A percentile compares a stretch with the other conserved stretches of the same genome.
phyloP scores from a whole-genome alignment of 2,329 filamentous ascomycete species.

The Lizonia empirigonia region DNA sequence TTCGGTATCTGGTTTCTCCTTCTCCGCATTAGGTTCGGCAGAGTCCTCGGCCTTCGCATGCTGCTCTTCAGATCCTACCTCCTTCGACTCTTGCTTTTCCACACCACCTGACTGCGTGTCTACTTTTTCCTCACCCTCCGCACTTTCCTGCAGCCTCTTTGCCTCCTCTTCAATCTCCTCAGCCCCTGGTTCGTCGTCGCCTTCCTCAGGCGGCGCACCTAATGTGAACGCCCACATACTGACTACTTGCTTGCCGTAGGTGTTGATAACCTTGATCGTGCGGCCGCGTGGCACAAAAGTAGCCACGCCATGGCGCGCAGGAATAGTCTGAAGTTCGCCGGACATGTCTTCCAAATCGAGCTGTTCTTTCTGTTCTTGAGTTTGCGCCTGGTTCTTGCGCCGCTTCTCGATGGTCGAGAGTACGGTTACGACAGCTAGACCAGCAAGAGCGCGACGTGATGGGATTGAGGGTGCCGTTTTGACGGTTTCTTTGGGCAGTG shows the following conservation, averaged over 20 bases:
- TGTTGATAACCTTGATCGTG: constrained; percentile 58
- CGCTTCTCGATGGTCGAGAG: constrained; percentile 43
- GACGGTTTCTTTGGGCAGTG: constrained; percentile 13
- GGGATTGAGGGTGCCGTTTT: constrained; percentile 41
- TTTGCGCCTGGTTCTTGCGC: constrained; percentile 32
- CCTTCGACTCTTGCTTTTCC: neutral
- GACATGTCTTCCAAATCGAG: constrained; percentile 42
- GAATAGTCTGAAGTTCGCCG: constrained; percentile 53
- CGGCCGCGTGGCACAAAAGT: constrained; percentile 57
- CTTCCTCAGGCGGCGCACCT: constrained; percentile 51
- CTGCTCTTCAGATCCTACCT: neutral
- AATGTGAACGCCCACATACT: constrained; percentile 58
- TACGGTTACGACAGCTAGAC: constrained; percentile 42
- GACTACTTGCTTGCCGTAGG: constrained; percentile 57
- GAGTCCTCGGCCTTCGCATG: constrained; percentile 6
- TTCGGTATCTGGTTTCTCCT: neutral
- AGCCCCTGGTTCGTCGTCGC: constrained; percentile 30
- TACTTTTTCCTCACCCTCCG: constrained; percentile 19
- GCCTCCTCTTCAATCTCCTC: constrained; percentile 35
- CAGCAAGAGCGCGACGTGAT: constrained; percentile 43
- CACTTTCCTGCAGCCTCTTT: constrained; percentile 29
- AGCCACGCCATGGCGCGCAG: constrained; percentile 56
- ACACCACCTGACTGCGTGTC: neutral
- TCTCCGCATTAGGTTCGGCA: neutral
- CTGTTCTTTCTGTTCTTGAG: constrained; percentile 18